Conservation (phyloP, 345 rosid species). For the thale cress (Arabidopsis thaliana) region DNA sequence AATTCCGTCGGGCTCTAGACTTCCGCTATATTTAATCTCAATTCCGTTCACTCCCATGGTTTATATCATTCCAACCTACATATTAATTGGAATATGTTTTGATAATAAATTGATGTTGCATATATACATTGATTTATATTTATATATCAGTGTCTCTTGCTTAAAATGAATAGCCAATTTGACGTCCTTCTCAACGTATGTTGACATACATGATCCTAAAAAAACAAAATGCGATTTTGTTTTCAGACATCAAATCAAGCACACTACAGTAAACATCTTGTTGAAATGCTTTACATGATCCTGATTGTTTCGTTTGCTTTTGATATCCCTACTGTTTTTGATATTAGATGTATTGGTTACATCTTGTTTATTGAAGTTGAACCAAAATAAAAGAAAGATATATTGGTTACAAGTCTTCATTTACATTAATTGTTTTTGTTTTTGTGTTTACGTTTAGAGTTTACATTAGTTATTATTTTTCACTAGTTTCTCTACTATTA, state of each 20-base stretch:
- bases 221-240: conserved; percentile 32
- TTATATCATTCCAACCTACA: too few relatives aligned
- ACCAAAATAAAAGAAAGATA: too few relatives aligned
- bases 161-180: conserved; percentile 40
- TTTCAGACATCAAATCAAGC: conserved; percentile 39
- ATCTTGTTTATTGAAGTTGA: too few relatives aligned
- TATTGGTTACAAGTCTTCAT: too few relatives aligned
- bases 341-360: background rate
- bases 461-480: too few relatives aligned
- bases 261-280: conserved; percentile 23
- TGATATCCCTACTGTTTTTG: background rate
- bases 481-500: too few relatives aligned
- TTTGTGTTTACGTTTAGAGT: background rate
- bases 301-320: conserved; percentile 20
- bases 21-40: background rate
- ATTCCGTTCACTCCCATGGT: background rate
- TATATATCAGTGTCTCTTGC: conserved; percentile 31
- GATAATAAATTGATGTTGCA: background rate
- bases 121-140: background rate
- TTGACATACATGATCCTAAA: conserved; percentile 37
- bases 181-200: conserved; percentile 34
- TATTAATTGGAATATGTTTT: background rate
- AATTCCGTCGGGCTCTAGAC: background rate
- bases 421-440: background rate
- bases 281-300: conserved; percentile 11